A percentile compares a stretch with the other conserved stretches of the same genome.
phyloP scores from a whole-genome alignment of 768 basidiomycete genomes.

The Phanerodontia chrysosporium region DNA sequence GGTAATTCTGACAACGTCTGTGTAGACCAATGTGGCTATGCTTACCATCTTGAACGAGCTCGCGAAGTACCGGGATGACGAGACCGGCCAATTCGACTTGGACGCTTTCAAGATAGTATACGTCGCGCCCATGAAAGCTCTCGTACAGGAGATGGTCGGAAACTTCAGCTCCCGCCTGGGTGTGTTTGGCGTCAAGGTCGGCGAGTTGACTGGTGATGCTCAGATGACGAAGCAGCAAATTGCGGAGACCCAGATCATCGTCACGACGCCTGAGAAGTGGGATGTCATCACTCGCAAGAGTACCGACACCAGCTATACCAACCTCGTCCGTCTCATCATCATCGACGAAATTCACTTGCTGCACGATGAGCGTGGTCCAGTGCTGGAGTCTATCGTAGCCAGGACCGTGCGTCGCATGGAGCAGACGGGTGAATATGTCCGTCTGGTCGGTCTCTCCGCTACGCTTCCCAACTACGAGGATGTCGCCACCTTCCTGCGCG shows the following conservation, averaged over 20 bases:
- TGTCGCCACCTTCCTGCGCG: slow-evolving; percentile 94
- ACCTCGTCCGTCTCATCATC: slow-evolving; percentile 92
- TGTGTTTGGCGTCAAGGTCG: slow-evolving; percentile 75
- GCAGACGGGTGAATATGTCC: slow-evolving; percentile 88
- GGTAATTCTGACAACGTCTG: background rate
- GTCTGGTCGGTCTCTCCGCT: slow-evolving; percentile 92
- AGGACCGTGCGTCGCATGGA: slow-evolving; percentile 92
- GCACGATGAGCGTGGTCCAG: slow-evolving; percentile 97
- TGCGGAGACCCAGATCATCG: slow-evolving; percentile 94
- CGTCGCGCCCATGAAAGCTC: slow-evolving; percentile 98
- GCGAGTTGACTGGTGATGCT: slow-evolving; percentile 94
- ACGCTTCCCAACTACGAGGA: slow-evolving; percentile 99
- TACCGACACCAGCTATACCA: slow-evolving; percentile 95
- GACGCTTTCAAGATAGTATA: slow-evolving; percentile 96
- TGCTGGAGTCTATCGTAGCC: slow-evolving; percentile 86
- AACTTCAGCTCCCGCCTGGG: slow-evolving; percentile 81
- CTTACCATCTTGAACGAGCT: slow-evolving; percentile 91
- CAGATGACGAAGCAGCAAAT: slow-evolving; percentile 99
- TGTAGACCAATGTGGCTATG: slow-evolving; percentile 96
- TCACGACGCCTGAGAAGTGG: slow-evolving; percentile 99
- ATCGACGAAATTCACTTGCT: slow-evolving; percentile 97
- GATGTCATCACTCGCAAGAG: slow-evolving; percentile 98
- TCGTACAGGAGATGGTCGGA: slow-evolving; percentile 98
- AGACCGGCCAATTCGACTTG: slow-evolving; percentile 75
- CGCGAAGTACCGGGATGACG: slow-evolving; percentile 79